Evolutionary conservation across 2,329 filamentous ascomycete species (phyloP).

Genomic region (Calonectria honghensis): DNA sequence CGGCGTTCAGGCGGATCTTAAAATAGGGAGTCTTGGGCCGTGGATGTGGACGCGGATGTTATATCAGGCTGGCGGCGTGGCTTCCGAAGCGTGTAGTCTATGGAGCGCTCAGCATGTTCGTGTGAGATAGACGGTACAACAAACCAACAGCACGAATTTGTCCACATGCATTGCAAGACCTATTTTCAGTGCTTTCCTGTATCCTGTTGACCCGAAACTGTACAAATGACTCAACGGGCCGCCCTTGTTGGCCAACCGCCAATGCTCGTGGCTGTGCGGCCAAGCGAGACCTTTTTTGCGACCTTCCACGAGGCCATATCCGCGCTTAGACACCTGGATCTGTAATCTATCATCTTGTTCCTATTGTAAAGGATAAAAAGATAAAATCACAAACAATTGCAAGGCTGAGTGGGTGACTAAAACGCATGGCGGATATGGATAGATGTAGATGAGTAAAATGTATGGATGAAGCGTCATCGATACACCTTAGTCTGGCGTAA

Average conservation of each 20-base stretch:
- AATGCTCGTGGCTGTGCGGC: neutral
- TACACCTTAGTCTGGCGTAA: neutral
- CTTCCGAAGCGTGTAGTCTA: constrained; percentile 8
- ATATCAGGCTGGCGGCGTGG: constrained; percentile 42
- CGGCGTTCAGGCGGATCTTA: constrained; percentile 53
- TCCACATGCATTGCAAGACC: constrained; percentile 6
- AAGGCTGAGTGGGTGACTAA: neutral
- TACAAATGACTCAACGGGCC: constrained; percentile 11
- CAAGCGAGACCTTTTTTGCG: neutral
- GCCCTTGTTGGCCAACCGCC: neutral
- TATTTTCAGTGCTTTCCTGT: neutral
- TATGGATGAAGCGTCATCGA: neutral
- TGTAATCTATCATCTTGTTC: neutral
- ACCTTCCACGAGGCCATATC: neutral
- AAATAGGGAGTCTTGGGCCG: constrained; percentile 52
- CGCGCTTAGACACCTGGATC: neutral
- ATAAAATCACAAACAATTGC: no score
- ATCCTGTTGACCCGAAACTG: neutral
- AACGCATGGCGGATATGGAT: neutral
- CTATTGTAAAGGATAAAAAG: neutral
- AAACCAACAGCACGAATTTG: constrained; percentile 34
- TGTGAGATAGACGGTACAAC: constrained; percentile 26
- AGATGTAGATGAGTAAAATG: neutral
- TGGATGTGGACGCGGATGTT: constrained; percentile 48
- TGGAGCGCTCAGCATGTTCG: constrained; percentile 11